Evolutionary conservation across 108 stramenopile species (phyloP).

Genomic region (Bacterosira constricta): DNA sequence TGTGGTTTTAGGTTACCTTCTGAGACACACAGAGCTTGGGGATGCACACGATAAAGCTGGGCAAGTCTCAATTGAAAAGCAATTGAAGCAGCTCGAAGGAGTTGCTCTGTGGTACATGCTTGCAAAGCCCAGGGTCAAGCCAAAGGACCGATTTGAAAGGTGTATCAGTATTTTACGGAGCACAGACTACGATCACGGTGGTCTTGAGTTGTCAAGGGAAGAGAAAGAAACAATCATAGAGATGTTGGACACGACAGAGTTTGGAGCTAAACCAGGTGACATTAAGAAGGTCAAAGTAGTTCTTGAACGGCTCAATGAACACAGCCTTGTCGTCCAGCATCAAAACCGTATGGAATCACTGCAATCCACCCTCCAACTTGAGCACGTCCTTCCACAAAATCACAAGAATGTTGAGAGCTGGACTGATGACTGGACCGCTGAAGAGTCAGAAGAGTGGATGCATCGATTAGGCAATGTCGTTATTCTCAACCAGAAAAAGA

Average conservation of each 20-base stretch:
- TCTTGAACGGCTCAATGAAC: constrained; percentile 1
- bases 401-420: neutral
- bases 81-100: constrained; percentile 10
- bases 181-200: neutral
- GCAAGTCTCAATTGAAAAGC: constrained; percentile 2
- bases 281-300: neutral
- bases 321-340: neutral
- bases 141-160: neutral
- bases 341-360: neutral
- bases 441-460: neutral
- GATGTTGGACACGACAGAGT: neutral
- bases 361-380: constrained; percentile 9
- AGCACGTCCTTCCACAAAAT: constrained; percentile 15
- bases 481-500: constrained; percentile 4
- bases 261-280: neutral
- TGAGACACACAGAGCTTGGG: constrained; percentile 6
- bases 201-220: neutral
- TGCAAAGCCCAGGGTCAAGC: constrained; percentile 1
- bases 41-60: neutral
- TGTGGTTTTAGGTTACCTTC: constrained; percentile 17
- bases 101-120: constrained; percentile 20
- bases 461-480: constrained; percentile 4
- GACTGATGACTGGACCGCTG: neutral
- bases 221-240: neutral
- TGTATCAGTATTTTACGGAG: constrained; percentile 16